Evolutionary conservation across 805 yeast genomes (phyloP), one percentile per base, ranked within the genome.

Genomic region (Allodekkera sacchari): DNA sequence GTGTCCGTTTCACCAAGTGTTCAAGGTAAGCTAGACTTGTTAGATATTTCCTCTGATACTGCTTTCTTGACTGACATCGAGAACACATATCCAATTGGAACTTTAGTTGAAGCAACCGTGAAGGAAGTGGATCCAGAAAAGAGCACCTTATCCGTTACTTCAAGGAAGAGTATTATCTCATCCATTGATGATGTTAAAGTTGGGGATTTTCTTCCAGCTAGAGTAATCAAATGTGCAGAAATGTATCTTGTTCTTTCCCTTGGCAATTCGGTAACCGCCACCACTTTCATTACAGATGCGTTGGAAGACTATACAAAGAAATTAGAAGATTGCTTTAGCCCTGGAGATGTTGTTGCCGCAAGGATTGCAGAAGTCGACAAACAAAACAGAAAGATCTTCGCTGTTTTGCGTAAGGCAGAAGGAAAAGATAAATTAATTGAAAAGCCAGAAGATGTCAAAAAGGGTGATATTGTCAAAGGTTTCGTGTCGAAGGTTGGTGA

Each of bases 381-480:
- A 11, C 62, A 63, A 11, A 62, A 65, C 34, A 64, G 70, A 32
- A 77, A 71, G 50, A 60, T 83, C 30, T 64, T 68, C 26, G 80
- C 84, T 18, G 73, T 84, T 1, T 61, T 84, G 39, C 69, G 94
- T 42, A 60, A 72, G 12, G 25, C 30, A 4, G 49, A 53, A 5
- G 64, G 76, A 9, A 63, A 57, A 33, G 80, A 78, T 44, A 72
- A 64, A 44, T 47, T 56, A 5, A 66, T 82, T 25, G 47, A 47
- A 7, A 51, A 74, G 3, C 49, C 64, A 24, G 52, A 63, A 4
- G 88, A 82, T 41, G 49, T 87, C 37, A 59, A 63, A 30, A 66
- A 71, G 34, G 95, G 94, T 25, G 79, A 75, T 36, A 66, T 84
- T 47, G 77, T 88, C 26, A 71, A 76, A 42, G 97, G 95, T n/a